A percentile compares a stretch with the other conserved stretches of the same genome.
Evolutionary conservation across 192 early-diverging fungal genomes (phyloP).

Genomic region (Entomortierella lignicola): DNA sequence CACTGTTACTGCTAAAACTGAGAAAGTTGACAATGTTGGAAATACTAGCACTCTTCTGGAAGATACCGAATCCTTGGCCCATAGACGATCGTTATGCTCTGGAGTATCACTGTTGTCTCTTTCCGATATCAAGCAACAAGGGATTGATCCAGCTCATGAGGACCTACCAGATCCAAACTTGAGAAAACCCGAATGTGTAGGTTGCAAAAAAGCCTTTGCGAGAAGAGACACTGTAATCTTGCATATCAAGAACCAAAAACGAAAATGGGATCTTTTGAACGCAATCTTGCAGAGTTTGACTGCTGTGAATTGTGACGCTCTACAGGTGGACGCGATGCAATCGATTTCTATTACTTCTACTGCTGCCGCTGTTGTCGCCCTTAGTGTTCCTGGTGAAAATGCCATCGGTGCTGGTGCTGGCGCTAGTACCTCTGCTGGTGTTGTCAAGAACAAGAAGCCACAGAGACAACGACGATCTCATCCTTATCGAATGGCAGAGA

Average conservation of each 20-base stretch:
- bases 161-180: slow-evolving; percentile 29
- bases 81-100: not conserved
- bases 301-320: too few species aligned
- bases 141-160: too few species aligned
- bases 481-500: slow-evolving; percentile 22
- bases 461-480: slow-evolving; percentile 9
- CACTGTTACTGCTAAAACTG: too few species aligned
- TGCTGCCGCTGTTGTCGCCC: too few species aligned
- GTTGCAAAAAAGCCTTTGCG: slow-evolving; percentile 50
- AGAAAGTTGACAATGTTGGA: too few species aligned
- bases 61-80: not conserved
- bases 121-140: not conserved
- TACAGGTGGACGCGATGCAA: too few species aligned
- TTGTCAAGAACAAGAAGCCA: not conserved
- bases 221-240: slow-evolving; percentile 44
- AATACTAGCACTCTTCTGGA: not conserved
- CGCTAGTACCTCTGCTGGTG: not conserved
- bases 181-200: slow-evolving; percentile 42
- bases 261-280: slow-evolving; percentile 36
- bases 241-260: slow-evolving; percentile 48
- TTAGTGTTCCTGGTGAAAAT: too few species aligned
- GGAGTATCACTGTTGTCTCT: not conserved
- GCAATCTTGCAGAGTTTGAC: slow-evolving; percentile 9
- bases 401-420: not conserved
- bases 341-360: not conserved